Base-by-base conservation (phyloP, 768 basidiomycete species). In the Tulasnella sp. region DNA sequence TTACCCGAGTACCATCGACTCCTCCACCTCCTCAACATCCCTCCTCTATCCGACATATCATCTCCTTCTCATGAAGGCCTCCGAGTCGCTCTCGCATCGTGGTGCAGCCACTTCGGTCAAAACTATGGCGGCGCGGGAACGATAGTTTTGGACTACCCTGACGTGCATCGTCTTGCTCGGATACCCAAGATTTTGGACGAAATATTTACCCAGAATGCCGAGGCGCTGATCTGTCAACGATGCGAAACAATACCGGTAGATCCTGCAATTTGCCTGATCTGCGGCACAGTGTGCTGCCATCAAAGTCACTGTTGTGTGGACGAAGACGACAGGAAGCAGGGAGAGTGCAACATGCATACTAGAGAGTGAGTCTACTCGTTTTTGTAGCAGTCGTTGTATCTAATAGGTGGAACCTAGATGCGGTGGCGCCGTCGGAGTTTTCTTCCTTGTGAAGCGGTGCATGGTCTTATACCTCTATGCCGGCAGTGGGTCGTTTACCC, bases 291-390 rank as follows among this genome's bases (percentile, higher is more conserved):
- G 20, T 91, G 94, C 14, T 99, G 98, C 84, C 90, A 97, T 88
- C 93, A 96, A 85, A 95, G 95, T 83, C 93, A 96, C 82, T 99
- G 98, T 84, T 99, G 98, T 85, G 88, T 89, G 82, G 96, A 96
- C 82, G 83, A 86, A 76, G 89, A 91, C 41, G 91, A 92, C 34
- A 86, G 87, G 24, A 87, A 88, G 58, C 88, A 93, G 37, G 98
- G 97, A 41, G 97, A 99, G 84, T 98, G 97, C 85, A 99, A 98
- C 85, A 91, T 94, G 89, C 98, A 99, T 85, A 94, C 93, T 76
- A 89, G 96, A 89, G 93, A 95, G 97, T 98, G 84, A 84, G 96
- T 92, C 9, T 78, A 34, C 31, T 42, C 7, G 37, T 31, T 40
- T 28, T 34, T 80, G 69, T 37, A 28, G 34, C 24, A 16, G 40